A percentile compares a stretch with the other conserved stretches of the same genome.
Conservation (phyloP, 2,329 filamentous ascomycete species). For the Penicillium sp. region DNA sequence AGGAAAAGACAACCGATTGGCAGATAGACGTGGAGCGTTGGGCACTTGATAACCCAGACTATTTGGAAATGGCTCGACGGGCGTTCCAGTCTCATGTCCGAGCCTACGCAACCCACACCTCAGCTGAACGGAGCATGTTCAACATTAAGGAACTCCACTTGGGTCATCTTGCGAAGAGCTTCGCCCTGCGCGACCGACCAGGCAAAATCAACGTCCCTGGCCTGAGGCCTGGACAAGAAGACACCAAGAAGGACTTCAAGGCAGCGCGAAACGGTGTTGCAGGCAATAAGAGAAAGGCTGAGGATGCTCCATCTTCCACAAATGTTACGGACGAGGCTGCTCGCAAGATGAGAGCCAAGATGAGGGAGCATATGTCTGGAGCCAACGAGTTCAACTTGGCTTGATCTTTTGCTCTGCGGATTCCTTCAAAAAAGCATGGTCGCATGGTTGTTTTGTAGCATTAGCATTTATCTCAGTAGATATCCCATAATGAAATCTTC, state of each 20-base stretch:
- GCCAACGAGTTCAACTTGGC: constrained; percentile 60
- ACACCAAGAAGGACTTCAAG: constrained; percentile 49
- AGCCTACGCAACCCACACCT: constrained; percentile 90
- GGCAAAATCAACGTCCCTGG: constrained; percentile 66
- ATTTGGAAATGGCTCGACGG: constrained; percentile 76
- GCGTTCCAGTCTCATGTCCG: constrained; percentile 90
- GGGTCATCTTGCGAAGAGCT: constrained; percentile 91
- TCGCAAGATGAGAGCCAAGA: constrained; percentile 54
- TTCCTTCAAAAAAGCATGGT: constrained; percentile 5
- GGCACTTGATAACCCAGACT: constrained; percentile 61
- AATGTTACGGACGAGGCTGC: constrained; percentile 48
- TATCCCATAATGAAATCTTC: constrained; percentile 92
- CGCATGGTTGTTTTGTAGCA: constrained; percentile 30
- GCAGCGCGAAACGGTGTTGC: constrained; percentile 38
- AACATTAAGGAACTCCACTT: constrained; percentile 89
- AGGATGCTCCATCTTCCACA: constrained; percentile 22
- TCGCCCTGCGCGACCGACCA: constrained; percentile 83
- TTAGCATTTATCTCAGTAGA: constrained; percentile 60
- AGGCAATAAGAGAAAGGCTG: constrained; percentile 38
- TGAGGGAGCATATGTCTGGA: constrained; percentile 51
- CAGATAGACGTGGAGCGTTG: constrained; percentile 66
- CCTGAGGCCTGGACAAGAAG: constrained; percentile 49
- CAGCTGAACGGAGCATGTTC: constrained; percentile 80
- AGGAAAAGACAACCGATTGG: constrained; percentile 64
- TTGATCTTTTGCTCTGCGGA: constrained; percentile 27